A percentile compares a stretch with the other conserved stretches of the same genome.
Evolutionary conservation across 2,329 filamentous ascomycete species (phyloP).

Genomic region (Ramichloridium luteum): DNA sequence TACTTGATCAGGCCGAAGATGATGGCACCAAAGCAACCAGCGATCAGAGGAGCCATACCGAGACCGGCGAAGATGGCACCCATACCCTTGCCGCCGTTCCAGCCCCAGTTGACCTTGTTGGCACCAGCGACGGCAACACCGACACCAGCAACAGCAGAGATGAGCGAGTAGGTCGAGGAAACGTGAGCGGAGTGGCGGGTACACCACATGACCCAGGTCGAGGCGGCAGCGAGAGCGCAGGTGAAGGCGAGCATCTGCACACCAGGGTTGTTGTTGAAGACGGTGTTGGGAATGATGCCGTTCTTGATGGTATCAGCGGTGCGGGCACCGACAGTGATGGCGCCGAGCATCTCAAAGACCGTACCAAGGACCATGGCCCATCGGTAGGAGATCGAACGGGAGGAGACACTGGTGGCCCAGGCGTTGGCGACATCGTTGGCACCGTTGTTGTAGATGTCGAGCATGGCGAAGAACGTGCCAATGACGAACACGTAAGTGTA

Average conservation of each 20-base stretch:
- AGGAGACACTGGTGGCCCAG: slow-evolving; percentile 42
- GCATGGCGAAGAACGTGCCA: slow-evolving; percentile 52
- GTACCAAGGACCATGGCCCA: slow-evolving; percentile 40
- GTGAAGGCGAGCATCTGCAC: slow-evolving; percentile 35
- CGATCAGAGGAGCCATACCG: slow-evolving; percentile 38
- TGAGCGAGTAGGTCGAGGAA: slow-evolving; percentile 50
- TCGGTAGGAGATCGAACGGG: slow-evolving; percentile 40
- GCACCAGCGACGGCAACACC: slow-evolving; percentile 44
- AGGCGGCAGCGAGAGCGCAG: slow-evolving; percentile 32
- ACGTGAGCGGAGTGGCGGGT: slow-evolving; percentile 46
- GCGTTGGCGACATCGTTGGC: slow-evolving; percentile 44
- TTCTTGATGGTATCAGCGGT: slow-evolving; percentile 51
- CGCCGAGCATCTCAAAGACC: slow-evolving; percentile 42
- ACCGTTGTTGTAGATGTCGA: slow-evolving; percentile 57
- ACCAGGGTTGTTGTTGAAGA: slow-evolving; percentile 38
- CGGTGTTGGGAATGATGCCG: slow-evolving; percentile 41
- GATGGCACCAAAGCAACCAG: slow-evolving; percentile 36
- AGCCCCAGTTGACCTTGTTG: slow-evolving; percentile 29
- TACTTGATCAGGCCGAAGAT: slow-evolving; percentile 41
- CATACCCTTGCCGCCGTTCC: slow-evolving; percentile 32
- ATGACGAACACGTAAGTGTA: slow-evolving; percentile 54
- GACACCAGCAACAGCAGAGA: slow-evolving; percentile 48
- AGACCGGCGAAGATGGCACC: slow-evolving; percentile 34
- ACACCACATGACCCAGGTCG: slow-evolving; percentile 45
- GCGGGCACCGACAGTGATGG: slow-evolving; percentile 40